These are phyloP conservation scores for Zygoascus meyerae DNA, from an alignment of 1,139 yeast species.

Conservation along the genomic window DNA sequence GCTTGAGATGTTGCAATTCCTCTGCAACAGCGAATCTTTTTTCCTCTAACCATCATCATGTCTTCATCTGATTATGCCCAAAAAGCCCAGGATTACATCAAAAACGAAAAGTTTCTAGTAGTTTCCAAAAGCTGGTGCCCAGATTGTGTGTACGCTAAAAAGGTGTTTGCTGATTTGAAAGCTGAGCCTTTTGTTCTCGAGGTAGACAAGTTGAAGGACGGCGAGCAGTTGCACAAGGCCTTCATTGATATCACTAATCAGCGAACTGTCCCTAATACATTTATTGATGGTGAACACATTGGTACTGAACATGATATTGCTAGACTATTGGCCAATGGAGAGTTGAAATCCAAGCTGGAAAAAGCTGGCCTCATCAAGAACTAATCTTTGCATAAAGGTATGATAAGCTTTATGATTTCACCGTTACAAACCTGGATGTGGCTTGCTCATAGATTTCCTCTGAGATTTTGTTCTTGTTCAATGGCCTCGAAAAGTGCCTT, in stretches of 20 bases:
- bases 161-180: constrained; percentile 47
- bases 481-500: constrained; percentile 73
- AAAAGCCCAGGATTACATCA: constrained; percentile 44
- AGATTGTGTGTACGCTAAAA: constrained; percentile 60
- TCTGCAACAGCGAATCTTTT: no score
- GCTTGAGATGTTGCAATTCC: no score
- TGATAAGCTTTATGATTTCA: not conserved
- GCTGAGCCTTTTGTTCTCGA: constrained; percentile 54
- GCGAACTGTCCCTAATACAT: constrained; percentile 69
- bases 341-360: constrained; percentile 24
- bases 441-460: constrained; percentile 32
- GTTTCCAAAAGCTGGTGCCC: constrained; percentile 74
- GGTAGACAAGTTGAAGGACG: constrained; percentile 56
- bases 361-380: constrained; percentile 16
- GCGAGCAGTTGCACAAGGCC: constrained; percentile 51
- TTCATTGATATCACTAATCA: constrained; percentile 56
- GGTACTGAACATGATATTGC: constrained; percentile 28
- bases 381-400: not conserved
- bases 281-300: constrained; percentile 51
- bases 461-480: constrained; percentile 46
- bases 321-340: constrained; percentile 25
- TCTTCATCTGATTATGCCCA: constrained; percentile 5
- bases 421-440: not conserved
- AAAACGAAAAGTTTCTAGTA: constrained; percentile 47
- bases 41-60: not conserved